Evolutionary conservation across 2,329 filamentous ascomycete genomes (phyloP).

Genomic region (Claviceps cyperi): DNA sequence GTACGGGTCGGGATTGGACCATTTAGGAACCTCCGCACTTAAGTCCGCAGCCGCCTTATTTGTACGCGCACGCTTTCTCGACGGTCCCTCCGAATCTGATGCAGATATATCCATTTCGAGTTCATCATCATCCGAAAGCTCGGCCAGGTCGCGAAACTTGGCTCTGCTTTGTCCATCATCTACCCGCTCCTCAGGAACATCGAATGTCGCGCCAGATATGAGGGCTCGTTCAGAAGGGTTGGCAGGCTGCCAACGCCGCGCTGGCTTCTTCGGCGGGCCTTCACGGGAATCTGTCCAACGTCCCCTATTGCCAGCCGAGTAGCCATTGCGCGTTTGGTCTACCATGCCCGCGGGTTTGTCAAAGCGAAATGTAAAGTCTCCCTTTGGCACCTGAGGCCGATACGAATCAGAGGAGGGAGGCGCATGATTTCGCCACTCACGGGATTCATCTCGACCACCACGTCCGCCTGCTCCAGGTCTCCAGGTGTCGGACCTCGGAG

Average conservation of each 20-base stretch:
- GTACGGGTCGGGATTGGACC: conserved; percentile 95
- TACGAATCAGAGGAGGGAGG: conserved; percentile 15
- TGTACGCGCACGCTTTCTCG: conserved; percentile 21
- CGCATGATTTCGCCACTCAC: conserved; percentile 12
- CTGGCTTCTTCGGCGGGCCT: conserved; percentile 14
- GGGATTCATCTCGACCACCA: conserved; percentile 10
- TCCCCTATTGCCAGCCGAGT: conserved; percentile 6
- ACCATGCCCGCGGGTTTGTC: conserved; percentile 36
- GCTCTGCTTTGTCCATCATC: conserved; percentile 29
- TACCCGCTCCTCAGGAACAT: conserved; percentile 30
- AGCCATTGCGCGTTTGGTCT: conserved; percentile 14
- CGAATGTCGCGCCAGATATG: conserved; percentile 27
- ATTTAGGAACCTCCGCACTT: conserved; percentile 50
- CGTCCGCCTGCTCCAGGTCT: conserved; percentile 14
- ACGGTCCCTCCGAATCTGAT: conserved; percentile 23
- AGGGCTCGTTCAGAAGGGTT: conserved; percentile 34
- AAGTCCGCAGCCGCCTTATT: conserved; percentile 15
- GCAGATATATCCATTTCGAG: conserved; percentile 46
- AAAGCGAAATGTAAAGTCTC: conserved; percentile 42
- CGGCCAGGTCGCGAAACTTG: conserved; percentile 40
- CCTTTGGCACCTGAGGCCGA: conserved; percentile 20
- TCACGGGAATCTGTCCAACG: conserved; percentile 12
- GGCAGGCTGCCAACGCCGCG: conserved; percentile 22
- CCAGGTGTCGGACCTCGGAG: conserved; percentile 16
- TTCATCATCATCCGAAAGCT: conserved; percentile 49